These are phyloP conservation scores for Aureobasidium sp. DNA, from an alignment of 2,329 filamentous ascomycete species.

Conservation along the genomic window DNA sequence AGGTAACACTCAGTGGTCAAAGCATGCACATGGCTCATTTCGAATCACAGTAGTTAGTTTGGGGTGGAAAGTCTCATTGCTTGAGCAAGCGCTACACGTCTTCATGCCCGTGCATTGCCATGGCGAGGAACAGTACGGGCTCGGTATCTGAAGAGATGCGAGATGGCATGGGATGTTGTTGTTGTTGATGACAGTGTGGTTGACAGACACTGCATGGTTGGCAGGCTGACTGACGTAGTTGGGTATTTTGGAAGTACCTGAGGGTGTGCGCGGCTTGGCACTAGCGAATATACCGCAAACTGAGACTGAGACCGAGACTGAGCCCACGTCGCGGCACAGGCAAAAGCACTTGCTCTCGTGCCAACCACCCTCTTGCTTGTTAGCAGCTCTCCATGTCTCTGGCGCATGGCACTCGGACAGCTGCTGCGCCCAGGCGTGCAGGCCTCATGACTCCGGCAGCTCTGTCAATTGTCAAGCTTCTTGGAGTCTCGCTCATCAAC, in stretches of 20 bases:
- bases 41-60: background rate
- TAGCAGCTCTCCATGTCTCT: constrained; percentile 17
- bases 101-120: background rate
- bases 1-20: background rate
- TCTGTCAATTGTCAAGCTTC: constrained; percentile 19
- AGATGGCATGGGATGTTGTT: background rate
- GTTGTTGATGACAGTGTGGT: background rate
- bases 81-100: background rate
- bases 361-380: constrained; percentile 3
- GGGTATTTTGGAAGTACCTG: too few species aligned
- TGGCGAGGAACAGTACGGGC: background rate
- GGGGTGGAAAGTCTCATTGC: background rate
- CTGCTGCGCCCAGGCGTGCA: constrained; percentile 5
- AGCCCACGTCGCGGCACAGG: background rate
- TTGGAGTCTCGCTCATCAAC: constrained; percentile 18
- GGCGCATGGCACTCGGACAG: constrained; percentile 14
- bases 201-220: background rate
- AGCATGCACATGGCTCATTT: background rate
- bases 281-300: background rate
- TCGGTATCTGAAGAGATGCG: background rate
- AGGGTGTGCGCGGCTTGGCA: background rate
- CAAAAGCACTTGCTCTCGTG: background rate
- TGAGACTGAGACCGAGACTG: background rate
- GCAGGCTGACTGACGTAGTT: background rate
- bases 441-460: constrained; percentile 17